Percentiles rank a stretch among this genome's conserved stretches.
Evolutionary conservation across 1,139 yeast genomes (phyloP).

Genomic region (Magnusiomyces magnusii): DNA sequence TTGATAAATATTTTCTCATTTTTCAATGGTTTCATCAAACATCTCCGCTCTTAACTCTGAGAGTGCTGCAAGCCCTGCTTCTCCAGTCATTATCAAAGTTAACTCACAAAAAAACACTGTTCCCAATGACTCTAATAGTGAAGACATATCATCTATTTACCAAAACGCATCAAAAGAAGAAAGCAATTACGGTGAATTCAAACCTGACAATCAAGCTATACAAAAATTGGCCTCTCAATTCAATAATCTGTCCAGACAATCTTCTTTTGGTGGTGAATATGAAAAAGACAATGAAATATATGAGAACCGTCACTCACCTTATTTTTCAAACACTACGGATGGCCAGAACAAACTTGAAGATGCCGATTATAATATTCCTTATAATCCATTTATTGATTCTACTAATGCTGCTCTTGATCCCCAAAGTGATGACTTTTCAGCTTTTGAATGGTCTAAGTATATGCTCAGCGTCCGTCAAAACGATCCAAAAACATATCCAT

Average conservation of each 20-base stretch:
- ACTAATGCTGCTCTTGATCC: slow-evolving; percentile 40
- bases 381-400: slow-evolving; percentile 12
- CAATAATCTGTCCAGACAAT: not conserved
- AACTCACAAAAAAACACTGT: too few relatives aligned
- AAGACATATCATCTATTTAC: not conserved
- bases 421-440: slow-evolving; percentile 45
- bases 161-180: not conserved
- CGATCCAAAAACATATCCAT: slow-evolving; percentile 57
- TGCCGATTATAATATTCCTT: not conserved
- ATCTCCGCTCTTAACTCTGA: too few relatives aligned
- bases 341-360: not conserved
- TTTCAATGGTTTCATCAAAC: too few relatives aligned
- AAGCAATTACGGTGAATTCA: not conserved
- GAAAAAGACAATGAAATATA: not conserved
- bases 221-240: not conserved
- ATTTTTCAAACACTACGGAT: not conserved
- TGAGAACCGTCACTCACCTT: not conserved
- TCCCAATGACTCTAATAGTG: too few relatives aligned
- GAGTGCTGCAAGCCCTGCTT: too few relatives aligned
- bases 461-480: slow-evolving; percentile 47
- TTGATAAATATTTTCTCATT: too few relatives aligned
- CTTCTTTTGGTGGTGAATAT: not conserved
- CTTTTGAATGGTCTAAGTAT: slow-evolving; percentile 69
- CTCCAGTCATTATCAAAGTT: too few relatives aligned
- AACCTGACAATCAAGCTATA: not conserved